These are phyloP conservation scores for Mucor plumbeus DNA, from an alignment of 371 early-diverging fungal genomes.

Conservation along the genomic window DNA sequence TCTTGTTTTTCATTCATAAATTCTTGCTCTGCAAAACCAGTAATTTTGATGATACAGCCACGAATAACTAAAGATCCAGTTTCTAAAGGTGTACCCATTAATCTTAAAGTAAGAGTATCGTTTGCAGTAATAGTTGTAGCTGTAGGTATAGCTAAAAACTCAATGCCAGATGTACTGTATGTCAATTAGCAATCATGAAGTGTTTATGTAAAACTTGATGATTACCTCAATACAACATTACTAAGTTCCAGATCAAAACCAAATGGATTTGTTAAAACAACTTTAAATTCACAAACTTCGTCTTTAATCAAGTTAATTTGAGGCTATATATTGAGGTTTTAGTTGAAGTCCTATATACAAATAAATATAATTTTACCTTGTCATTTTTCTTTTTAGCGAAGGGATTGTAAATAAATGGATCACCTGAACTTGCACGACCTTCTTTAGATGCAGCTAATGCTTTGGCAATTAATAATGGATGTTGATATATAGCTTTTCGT, in stretches of 20 bases:
- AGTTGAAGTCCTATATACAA: not conserved
- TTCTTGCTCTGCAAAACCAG: slow-evolving; percentile 78
- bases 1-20: slow-evolving; percentile 56
- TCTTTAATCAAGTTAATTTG: slow-evolving; percentile 59
- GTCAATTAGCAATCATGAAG: not conserved
- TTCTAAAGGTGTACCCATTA: slow-evolving; percentile 72
- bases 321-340: slow-evolving; percentile 4
- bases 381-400: slow-evolving; percentile 65
- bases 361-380: slow-evolving; percentile 34
- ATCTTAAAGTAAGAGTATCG: slow-evolving; percentile 61
- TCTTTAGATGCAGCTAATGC: slow-evolving; percentile 35
- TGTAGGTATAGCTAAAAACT: slow-evolving; percentile 63
- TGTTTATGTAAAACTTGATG: not conserved
- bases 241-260: slow-evolving; percentile 81
- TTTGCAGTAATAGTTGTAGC: slow-evolving; percentile 75
- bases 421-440: slow-evolving; percentile 36
- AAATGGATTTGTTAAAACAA: slow-evolving; percentile 78
- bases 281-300: slow-evolving; percentile 75
- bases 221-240: slow-evolving; percentile 65
- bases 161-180: slow-evolving; percentile 65
- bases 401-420: slow-evolving; percentile 83
- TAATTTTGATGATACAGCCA: slow-evolving; percentile 76
- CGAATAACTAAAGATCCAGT: slow-evolving; percentile 68
- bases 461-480: slow-evolving; percentile 31
- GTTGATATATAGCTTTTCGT: slow-evolving; percentile 47